Percentiles rank a stretch among this genome's conserved stretches.
phyloP scores from a whole-genome alignment of 371 early-diverging fungal genomes.

The Catenaria anguillulae region DNA sequence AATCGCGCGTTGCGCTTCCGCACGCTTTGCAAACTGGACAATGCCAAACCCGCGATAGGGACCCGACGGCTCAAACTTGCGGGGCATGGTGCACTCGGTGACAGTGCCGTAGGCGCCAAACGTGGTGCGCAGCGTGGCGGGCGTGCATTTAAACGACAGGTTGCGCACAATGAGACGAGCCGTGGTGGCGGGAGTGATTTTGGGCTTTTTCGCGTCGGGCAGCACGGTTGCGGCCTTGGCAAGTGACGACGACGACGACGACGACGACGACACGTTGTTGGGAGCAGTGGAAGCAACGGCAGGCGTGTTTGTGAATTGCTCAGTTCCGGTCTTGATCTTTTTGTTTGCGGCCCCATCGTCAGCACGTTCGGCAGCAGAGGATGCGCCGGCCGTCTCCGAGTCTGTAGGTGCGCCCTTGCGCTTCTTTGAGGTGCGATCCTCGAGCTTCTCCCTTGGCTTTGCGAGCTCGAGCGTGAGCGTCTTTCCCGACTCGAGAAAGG shows the following conservation, averaged over 20 bases:
- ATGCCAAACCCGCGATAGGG: conserved; percentile 76
- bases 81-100: conserved; percentile 48
- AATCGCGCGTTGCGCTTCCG: conserved; percentile 52
- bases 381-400: not conserved
- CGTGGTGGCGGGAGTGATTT: conserved; percentile 19
- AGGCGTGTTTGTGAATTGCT: too few relatives aligned
- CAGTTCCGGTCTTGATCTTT: too few relatives aligned
- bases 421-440: not conserved
- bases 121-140: not conserved
- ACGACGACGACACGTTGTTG: too few relatives aligned
- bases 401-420: not conserved
- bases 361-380: too few relatives aligned
- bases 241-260: too few relatives aligned
- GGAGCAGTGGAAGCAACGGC: too few relatives aligned
- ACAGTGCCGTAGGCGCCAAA: conserved; percentile 34
- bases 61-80: conserved; percentile 45
- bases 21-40: conserved; percentile 52
- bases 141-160: conserved; percentile 53
- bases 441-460: not conserved
- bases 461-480: not conserved
- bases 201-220: not conserved
- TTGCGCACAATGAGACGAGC: conserved; percentile 81
- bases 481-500: conserved; percentile 25
- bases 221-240: not conserved
- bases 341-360: too few relatives aligned